Evolutionary conservation across 192 early-diverging fungal species (phyloP), one percentile per base, ranked within the genome.

Genomic region (Physocladia obscura): DNA sequence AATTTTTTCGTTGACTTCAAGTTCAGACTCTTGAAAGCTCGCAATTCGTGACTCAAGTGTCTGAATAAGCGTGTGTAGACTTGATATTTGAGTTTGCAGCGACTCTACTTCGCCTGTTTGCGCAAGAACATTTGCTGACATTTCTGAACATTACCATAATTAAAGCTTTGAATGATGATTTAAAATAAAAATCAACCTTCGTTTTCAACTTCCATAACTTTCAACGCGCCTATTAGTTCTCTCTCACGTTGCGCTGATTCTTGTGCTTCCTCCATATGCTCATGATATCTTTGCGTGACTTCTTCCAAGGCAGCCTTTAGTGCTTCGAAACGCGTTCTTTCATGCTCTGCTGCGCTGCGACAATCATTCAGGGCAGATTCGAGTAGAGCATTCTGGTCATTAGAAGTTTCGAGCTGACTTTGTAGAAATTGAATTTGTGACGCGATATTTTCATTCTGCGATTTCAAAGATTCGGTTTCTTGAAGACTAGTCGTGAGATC

Each of bases 201-300:
- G 21, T 76, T 61, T 35, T 78, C 76, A 8, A 38, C 32, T 55
- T 79, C 74, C 55, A 67, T 62, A 1, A 59, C 39, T 34, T 75
- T 65, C 2, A 81, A 24, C 30, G 64, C 65, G 8, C 71, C 62
- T 15, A 84, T 49, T 39, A 79, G 47, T 47, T 79, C 74, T 21
- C 70, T 60, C 55, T 84, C 82, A 17, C 82, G 24, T 3, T 34
- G 30, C 11, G 76, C 73, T 2, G 73, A 24, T 0, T 44, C 22
- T 24, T 62, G 31, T 2, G 82, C 22, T 26, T 84, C 82, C 24
- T 52, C 54, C 5, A 84, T 67, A 47, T 73, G 69, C 6, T 58
- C 55, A 31, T 78, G 77, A 49, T 84, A 81, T 56, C 76, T 55
- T 21, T 59, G 50, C 8, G 79, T 74, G 24, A 84, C 30, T 38